phyloP scores from a whole-genome alignment of 176 grass and related monocot genomes.

The Alloteropsis semialata region DNA sequence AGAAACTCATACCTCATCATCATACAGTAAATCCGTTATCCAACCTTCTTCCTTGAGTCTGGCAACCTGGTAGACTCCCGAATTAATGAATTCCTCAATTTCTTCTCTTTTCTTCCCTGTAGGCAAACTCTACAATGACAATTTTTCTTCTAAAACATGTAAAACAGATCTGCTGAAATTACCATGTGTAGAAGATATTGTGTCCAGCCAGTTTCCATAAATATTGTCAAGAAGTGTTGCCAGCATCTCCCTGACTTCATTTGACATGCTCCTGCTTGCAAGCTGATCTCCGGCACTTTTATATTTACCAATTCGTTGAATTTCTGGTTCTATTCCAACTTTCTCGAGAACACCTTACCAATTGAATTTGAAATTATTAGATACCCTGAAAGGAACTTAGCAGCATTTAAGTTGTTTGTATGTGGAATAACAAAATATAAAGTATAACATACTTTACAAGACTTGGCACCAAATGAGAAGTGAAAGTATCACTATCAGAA shows the following conservation, averaged over 20 bases:
- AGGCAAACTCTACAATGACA: conserved; percentile 29
- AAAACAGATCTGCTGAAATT: conserved; percentile 35
- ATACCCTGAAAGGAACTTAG: background rate
- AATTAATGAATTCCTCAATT: conserved; percentile 80
- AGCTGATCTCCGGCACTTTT: conserved; percentile 91
- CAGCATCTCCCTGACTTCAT: conserved; percentile 93
- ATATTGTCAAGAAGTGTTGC: conserved; percentile 73
- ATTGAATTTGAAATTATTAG: conserved; percentile 34
- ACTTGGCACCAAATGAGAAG: background rate
- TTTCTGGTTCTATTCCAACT: conserved; percentile 79
- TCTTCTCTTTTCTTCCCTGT: conserved; percentile 92
- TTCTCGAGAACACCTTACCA: conserved; percentile 75
- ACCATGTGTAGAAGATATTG: conserved; percentile 80
- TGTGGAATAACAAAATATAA: conserved; percentile 17
- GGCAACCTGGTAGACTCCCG: conserved; percentile 94
- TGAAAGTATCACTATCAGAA: conserved; percentile 32
- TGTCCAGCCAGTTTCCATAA: conserved; percentile 95
- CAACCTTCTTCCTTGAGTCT: conserved; percentile 97
- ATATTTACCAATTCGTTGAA: conserved; percentile 86
- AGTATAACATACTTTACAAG: background rate
- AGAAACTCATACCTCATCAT: conserved; percentile 79
- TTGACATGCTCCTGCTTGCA: conserved; percentile 71
- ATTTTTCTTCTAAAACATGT: conserved; percentile 20
- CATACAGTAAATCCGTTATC: conserved; percentile 94
- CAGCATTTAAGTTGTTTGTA: conserved; percentile 21